Evolutionary conservation across 768 basidiomycete species (phyloP).

Genomic region (Phylloporus sp.): DNA sequence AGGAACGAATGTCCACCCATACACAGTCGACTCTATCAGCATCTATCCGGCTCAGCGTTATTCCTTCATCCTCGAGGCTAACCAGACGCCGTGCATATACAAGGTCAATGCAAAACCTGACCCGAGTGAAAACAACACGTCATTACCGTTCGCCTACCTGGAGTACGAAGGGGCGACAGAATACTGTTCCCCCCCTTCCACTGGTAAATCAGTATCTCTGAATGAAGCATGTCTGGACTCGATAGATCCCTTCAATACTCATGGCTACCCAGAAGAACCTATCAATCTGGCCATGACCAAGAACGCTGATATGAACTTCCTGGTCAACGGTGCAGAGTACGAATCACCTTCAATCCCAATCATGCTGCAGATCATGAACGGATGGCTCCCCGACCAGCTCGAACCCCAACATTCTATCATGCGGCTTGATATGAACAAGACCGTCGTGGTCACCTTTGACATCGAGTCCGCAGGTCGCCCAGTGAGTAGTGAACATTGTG

Average conservation of each 20-base stretch:
- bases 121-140: conserved; percentile 8
- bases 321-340: conserved; percentile 13
- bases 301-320: conserved; percentile 10
- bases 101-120: conserved; percentile 17
- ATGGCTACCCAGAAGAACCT: conserved; percentile 14
- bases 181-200: no score
- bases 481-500: conserved; percentile 37
- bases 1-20: conserved; percentile 35
- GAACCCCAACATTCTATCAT: not conserved
- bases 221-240: not conserved
- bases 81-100: conserved; percentile 39
- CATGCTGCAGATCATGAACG: conserved; percentile 22
- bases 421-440: conserved; percentile 10
- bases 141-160: conserved; percentile 11
- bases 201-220: not conserved
- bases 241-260: not conserved
- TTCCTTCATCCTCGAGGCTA: conserved; percentile 42
- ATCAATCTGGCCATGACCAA: conserved; percentile 11
- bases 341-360: conserved; percentile 14
- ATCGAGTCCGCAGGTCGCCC: not conserved
- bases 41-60: conserved; percentile 43
- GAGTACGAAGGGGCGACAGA: conserved; percentile 3
- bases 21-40: conserved; percentile 35
- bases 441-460: conserved; percentile 20
- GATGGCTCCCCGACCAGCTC: not conserved